phyloP scores from a whole-genome alignment of 2,329 filamentous ascomycete species.

The Microdochium trichocladiopsis region DNA sequence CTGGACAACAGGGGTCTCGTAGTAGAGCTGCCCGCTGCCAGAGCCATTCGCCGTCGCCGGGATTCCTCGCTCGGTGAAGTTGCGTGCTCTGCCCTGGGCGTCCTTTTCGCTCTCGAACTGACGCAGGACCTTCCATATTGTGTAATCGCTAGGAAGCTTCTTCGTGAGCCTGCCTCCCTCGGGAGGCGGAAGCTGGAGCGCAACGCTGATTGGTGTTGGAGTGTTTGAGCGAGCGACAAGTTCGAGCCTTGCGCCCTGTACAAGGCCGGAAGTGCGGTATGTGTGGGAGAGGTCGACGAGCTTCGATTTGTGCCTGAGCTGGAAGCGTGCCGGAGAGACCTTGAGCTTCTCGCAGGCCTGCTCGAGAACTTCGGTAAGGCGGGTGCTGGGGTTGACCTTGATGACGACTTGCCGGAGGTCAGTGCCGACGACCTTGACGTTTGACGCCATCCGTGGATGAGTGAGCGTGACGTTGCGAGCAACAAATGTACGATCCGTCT shows the following conservation, averaged over 20 bases:
- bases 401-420: slow-evolving; percentile 71
- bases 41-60: slow-evolving; percentile 50
- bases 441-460: slow-evolving; percentile 60
- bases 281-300: slow-evolving; percentile 77
- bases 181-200: slow-evolving; percentile 73
- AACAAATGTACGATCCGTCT: too few species aligned
- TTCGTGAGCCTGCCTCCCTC: slow-evolving; percentile 69
- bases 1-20: slow-evolving; percentile 79
- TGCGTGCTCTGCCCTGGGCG: slow-evolving; percentile 55
- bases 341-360: slow-evolving; percentile 83
- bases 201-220: slow-evolving; percentile 78
- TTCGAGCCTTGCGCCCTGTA: slow-evolving; percentile 83
- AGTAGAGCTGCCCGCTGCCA: slow-evolving; percentile 71
- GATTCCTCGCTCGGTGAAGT: slow-evolving; percentile 79
- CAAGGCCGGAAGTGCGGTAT: slow-evolving; percentile 75
- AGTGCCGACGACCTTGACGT: slow-evolving; percentile 81
- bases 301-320: slow-evolving; percentile 85
- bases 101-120: slow-evolving; percentile 77
- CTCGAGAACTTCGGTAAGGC: slow-evolving; percentile 76
- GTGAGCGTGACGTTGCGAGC: neutral
- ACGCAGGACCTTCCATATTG: slow-evolving; percentile 82
- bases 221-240: slow-evolving; percentile 83
- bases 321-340: slow-evolving; percentile 64
- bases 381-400: slow-evolving; percentile 76
- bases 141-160: slow-evolving; percentile 82